Evolutionary conservation across 164 flowering plant genomes (phyloP), one percentile per base, ranked within the genome.

Genomic region (Vitis vinifera): DNA sequence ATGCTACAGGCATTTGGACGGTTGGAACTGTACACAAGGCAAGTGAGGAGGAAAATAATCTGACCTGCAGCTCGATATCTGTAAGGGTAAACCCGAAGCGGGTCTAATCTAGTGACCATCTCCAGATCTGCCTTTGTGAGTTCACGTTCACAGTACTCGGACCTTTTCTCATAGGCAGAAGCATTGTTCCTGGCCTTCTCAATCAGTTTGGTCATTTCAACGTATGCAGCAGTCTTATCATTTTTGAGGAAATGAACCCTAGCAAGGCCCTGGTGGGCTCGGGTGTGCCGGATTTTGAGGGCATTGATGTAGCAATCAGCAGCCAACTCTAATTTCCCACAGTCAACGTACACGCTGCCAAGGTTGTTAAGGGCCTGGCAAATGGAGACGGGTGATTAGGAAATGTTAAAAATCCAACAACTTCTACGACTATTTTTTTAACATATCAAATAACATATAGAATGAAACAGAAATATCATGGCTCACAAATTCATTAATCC

Each of bases 241-340:
- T 87, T 86, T 74, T 81, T 83, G 10, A 95, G 89, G 77, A 59
- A 91, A 84, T 90, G 90, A 23, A 95, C 99, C 62, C 99, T 88
- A 47, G 99, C 99, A 75, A 95, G 90, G 52, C 99, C 99, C 73
- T 95, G 99, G 80, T 95, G 99, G 14, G 98, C 99, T 69, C 98
- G 84, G 16, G 98, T 95, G 55, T 95, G 99, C 75, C 93, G 79
- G 69, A 95, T 88, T 69, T 90, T 90, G 48, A 95, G 97, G 62
- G 98, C 99, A 80, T 83, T 91, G 47, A 86, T 89, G 78, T 95
- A 95, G 78, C 99, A 95, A 78, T 93, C 94, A 50, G 97, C 97
- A 53, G 99, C 99, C 71, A 84, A 69, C 58, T 95, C 97, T 55
- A 87, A 75, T 62, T 93, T 81, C 51, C 87, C 91, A 72, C 87